Evolutionary conservation across 225 moss, liverwort and hornwort genomes (phyloP).

Genomic region (Marchantia polymorpha): DNA sequence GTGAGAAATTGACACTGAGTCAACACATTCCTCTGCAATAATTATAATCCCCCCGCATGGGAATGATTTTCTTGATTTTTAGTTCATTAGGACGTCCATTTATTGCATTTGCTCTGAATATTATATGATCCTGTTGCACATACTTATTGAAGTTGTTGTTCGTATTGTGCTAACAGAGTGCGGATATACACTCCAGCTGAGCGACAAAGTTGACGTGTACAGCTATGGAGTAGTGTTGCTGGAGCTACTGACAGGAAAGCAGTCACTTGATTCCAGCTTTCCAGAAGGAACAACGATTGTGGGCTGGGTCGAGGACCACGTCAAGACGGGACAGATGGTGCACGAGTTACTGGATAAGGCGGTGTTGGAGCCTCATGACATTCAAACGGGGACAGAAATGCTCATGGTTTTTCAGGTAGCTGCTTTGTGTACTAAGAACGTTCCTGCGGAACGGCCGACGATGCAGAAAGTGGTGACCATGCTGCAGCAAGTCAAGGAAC

Average conservation of each 20-base stretch:
- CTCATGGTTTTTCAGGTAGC: slow-evolving; percentile 27
- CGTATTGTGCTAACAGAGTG: slow-evolving; percentile 22
- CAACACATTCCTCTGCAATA: too few species aligned
- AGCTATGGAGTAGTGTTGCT: slow-evolving; percentile 41
- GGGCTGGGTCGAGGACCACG: slow-evolving; percentile 24
- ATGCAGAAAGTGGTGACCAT: slow-evolving; percentile 34
- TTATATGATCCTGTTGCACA: too few species aligned
- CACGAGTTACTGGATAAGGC: slow-evolving; percentile 16
- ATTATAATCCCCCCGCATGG: too few species aligned
- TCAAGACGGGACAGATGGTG: not conserved
- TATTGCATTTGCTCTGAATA: too few species aligned
- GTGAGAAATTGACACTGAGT: not conserved
- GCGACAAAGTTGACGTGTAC: slow-evolving; percentile 40
- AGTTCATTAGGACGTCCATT: too few species aligned
- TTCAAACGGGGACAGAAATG: slow-evolving; percentile 3
- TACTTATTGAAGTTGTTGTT: too few species aligned
- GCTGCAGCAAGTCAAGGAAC: slow-evolving; percentile 8
- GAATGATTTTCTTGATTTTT: too few species aligned
- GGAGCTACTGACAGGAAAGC: slow-evolving; percentile 40
- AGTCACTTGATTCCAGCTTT: slow-evolving; percentile 25
- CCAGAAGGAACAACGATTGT: slow-evolving; percentile 28
- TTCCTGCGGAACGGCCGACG: slow-evolving; percentile 23
- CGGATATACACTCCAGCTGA: slow-evolving; percentile 22
- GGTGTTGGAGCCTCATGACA: slow-evolving; percentile 5
- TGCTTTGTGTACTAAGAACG: slow-evolving; percentile 24